A percentile compares a stretch with the other conserved stretches of the same genome.
These are phyloP conservation scores for Diutina rugosa DNA, from an alignment of 1,139 yeast species.

Conservation along the genomic window DNA sequence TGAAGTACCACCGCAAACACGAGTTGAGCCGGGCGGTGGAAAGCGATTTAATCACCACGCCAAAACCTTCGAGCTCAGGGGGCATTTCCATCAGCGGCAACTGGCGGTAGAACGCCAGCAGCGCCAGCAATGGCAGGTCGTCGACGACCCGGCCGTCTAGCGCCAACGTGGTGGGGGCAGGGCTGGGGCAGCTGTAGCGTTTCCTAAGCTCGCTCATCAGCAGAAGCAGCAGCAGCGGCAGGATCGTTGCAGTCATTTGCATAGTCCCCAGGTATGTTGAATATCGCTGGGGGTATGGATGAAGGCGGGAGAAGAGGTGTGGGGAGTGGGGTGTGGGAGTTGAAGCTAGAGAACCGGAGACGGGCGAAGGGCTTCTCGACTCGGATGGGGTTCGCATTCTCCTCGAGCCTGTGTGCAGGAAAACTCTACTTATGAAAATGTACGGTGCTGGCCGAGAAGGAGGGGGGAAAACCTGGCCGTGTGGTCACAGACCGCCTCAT, in stretches of 20 bases:
- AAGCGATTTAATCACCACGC: slow-evolving; percentile 6
- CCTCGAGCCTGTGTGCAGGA: not conserved
- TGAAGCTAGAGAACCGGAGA: not conserved
- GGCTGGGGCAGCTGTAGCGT: not conserved
- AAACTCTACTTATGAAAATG: not conserved
- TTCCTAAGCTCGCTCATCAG: not conserved
- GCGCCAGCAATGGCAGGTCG: not conserved
- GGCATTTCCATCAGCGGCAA: not conserved
- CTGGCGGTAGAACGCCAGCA: not conserved
- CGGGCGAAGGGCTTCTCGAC: not conserved
- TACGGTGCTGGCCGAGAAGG: not conserved
- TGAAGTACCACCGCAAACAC: slow-evolving; percentile 34
- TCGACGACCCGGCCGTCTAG: not conserved
- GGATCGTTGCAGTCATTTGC: slow-evolving; percentile 1
- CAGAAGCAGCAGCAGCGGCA: slow-evolving; percentile 2
- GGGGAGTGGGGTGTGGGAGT: not conserved
- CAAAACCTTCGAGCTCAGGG: not conserved
- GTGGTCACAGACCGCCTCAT: not conserved
- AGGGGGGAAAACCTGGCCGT: not conserved
- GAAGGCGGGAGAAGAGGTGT: not conserved
- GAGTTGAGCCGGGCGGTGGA: slow-evolving; percentile 15
- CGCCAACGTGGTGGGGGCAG: not conserved
- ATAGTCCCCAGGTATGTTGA: not conserved
- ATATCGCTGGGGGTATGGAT: not conserved
- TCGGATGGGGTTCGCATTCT: not conserved